phyloP scores from a whole-genome alignment of 2,329 filamentous ascomycete species.

The Epichloe bromicola region DNA sequence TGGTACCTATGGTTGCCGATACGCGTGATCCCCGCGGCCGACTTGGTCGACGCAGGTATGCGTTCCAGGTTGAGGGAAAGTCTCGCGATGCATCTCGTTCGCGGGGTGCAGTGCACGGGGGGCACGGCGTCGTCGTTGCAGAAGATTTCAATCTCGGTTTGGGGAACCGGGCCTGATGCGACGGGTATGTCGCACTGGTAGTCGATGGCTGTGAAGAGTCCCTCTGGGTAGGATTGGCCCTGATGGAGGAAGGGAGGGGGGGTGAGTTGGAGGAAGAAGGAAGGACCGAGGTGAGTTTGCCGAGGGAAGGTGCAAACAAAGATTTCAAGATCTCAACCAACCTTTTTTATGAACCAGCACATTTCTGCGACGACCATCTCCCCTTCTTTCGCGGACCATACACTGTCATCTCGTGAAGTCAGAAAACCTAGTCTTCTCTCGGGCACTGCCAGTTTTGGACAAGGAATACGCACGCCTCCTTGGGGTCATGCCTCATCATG shows the following conservation, averaged over 20 bases:
- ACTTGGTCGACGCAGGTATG: slow-evolving; percentile 19
- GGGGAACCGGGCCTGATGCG: slow-evolving; percentile 19
- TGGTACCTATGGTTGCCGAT: slow-evolving; percentile 25
- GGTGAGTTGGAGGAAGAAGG: too few species aligned
- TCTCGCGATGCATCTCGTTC: slow-evolving; percentile 20
- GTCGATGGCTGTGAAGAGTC: slow-evolving; percentile 21
- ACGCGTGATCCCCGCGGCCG: slow-evolving; percentile 16
- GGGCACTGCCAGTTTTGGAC: neutral
- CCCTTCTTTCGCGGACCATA: slow-evolving; percentile 25
- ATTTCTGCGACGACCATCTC: slow-evolving; percentile 24
- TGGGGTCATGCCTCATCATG: slow-evolving; percentile 22
- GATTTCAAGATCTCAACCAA: slow-evolving; percentile 5
- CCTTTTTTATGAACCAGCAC: slow-evolving; percentile 28
- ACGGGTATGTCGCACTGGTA: slow-evolving; percentile 27
- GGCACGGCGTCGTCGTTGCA: slow-evolving; percentile 18
- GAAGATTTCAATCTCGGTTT: slow-evolving; percentile 26
- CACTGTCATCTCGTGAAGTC: slow-evolving; percentile 10
- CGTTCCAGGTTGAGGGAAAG: slow-evolving; percentile 23
- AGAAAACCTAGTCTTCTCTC: too few species aligned
- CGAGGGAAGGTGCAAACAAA: too few species aligned
- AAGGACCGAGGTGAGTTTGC: too few species aligned
- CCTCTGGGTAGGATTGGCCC: slow-evolving; percentile 26
- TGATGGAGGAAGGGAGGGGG: slow-evolving; percentile 4
- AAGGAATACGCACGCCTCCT: slow-evolving; percentile 19
- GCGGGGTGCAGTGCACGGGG: slow-evolving; percentile 18